These are phyloP conservation scores for Microbotryum scabiosae DNA, from an alignment of 1,284 basidiomycete genomes.

Conservation along the genomic window DNA sequence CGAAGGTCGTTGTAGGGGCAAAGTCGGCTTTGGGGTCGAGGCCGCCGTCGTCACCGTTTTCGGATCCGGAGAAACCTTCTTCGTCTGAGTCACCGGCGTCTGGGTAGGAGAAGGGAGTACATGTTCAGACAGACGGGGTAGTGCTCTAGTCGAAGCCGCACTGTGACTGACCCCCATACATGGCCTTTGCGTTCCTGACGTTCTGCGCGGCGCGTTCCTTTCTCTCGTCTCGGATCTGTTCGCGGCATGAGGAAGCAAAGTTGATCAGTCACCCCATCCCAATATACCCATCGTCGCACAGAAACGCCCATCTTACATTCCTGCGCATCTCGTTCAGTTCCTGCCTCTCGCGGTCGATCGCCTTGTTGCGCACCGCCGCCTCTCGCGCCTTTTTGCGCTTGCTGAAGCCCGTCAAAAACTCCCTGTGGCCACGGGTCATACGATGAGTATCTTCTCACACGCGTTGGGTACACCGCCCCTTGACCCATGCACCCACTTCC, in stretches of 20 bases:
- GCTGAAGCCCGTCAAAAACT: slow-evolving; percentile 76
- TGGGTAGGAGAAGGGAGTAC: neutral
- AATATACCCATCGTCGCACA: no score
- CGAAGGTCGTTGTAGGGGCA: slow-evolving; percentile 8
- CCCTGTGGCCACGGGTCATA: slow-evolving; percentile 44
- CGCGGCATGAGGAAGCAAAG: neutral
- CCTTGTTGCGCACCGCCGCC: slow-evolving; percentile 41
- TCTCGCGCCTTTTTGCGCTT: slow-evolving; percentile 71
- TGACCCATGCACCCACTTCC: slow-evolving; percentile 50
- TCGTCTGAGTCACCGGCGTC: slow-evolving; percentile 9
- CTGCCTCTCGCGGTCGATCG: slow-evolving; percentile 30
- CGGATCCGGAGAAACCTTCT: neutral
- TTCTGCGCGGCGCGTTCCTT: slow-evolving; percentile 32
- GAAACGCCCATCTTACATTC: slow-evolving; percentile 14
- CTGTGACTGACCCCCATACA: slow-evolving; percentile 31
- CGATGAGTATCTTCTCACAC: slow-evolving; percentile 20
- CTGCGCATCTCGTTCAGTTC: slow-evolving; percentile 25
- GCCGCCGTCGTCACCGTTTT: neutral
- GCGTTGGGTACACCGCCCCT: no score
- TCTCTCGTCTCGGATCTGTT: slow-evolving; percentile 30
- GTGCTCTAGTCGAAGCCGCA: no score
- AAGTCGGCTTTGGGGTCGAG: neutral
- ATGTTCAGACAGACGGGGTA: neutral
- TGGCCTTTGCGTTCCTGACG: slow-evolving; percentile 24
- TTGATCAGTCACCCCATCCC: neutral